phyloP scores from a whole-genome alignment of 2,329 filamentous ascomycete genomes.

The Sordariomycetes sp. region DNA sequence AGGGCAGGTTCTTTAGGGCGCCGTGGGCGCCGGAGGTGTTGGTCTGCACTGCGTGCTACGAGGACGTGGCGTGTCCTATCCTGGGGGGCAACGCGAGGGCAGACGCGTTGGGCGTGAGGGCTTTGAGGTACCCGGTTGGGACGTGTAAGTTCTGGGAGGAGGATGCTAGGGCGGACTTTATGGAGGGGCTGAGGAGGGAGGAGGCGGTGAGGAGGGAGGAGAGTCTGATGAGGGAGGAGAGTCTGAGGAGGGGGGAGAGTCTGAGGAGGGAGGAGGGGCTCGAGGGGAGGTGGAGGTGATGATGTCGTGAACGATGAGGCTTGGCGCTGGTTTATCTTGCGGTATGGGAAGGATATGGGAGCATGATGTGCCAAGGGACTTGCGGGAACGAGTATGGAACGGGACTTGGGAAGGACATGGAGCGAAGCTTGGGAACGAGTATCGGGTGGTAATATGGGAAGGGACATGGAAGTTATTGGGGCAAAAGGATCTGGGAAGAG shows the following conservation, averaged over 20 bases:
- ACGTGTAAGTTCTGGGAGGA: conserved; percentile 71
- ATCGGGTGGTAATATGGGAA: too few relatives aligned
- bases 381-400: too few relatives aligned
- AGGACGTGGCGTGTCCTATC: conserved; percentile 62
- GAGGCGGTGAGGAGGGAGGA: conserved; percentile 51
- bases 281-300: conserved; percentile 35
- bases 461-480: conserved; percentile 14
- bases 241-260: conserved; percentile 45
- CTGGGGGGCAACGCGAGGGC: conserved; percentile 38
- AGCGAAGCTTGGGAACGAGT: conserved; percentile 15
- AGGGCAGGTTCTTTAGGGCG: conserved; percentile 65
- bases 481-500: not conserved
- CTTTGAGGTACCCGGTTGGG: conserved; percentile 38
- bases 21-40: conserved; percentile 63
- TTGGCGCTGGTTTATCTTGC: too few relatives aligned
- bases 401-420: not conserved
- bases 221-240: conserved; percentile 43
- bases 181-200: conserved; percentile 45
- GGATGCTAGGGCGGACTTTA: conserved; percentile 65
- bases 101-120: conserved; percentile 47
- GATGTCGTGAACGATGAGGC: not conserved
- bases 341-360: too few relatives aligned
- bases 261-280: conserved; percentile 45
- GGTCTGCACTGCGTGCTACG: conserved; percentile 78
- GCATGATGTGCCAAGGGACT: too few relatives aligned